Evolutionary conservation across 129 eudicot genomes (phyloP), one percentile per base, ranked within the genome.

Genomic region (Helianthus annuus): DNA sequence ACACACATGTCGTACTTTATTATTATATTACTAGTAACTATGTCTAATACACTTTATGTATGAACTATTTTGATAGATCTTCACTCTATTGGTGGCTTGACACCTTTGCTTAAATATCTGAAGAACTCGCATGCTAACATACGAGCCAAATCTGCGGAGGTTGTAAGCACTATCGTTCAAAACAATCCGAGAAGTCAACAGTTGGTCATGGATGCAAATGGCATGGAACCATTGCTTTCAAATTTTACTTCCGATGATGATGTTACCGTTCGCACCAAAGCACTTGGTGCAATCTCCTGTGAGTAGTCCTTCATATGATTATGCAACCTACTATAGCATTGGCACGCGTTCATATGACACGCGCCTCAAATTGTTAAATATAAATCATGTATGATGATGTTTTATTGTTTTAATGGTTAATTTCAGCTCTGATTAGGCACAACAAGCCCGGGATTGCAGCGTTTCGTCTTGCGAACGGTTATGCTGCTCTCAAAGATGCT

Each of bases 261-360:
- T 81, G 78, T 89, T 64, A 69, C 71, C 7, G 88, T 63, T 51
- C 96, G 96, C 5, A 93, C 98, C 52, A 88, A 90, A 75, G 85
- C 98, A 10, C 97, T 93, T 38, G 96, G 97, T 39, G 98, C 98
- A 42, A 84, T 93, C 48, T 90, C 98, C 5, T 93, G 98, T 93
- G 52, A 86, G 91, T 88, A 53, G 17, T 39, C 75, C 27, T 42
- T 32, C 29, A 13, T 3, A 22, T n/a, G n/a, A n/a, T n/a, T n/a
- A n/a, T 19, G 14, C 38, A 19, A n/a, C 19, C 62, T 56, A 56
- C 62, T 56, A 10, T 32, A 34, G 40, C 65, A 11, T 27, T 32
- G 16, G 10, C 54, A 48, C 2, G 1, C 32, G 11, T 5, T 52
- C 58, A 16, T 51, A 22, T 9, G 40, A n/a, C 6, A 14, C 13